These are phyloP conservation scores for Alternaria sp. DNA, from an alignment of 2,329 filamentous ascomycete species.

Conservation along the genomic window DNA sequence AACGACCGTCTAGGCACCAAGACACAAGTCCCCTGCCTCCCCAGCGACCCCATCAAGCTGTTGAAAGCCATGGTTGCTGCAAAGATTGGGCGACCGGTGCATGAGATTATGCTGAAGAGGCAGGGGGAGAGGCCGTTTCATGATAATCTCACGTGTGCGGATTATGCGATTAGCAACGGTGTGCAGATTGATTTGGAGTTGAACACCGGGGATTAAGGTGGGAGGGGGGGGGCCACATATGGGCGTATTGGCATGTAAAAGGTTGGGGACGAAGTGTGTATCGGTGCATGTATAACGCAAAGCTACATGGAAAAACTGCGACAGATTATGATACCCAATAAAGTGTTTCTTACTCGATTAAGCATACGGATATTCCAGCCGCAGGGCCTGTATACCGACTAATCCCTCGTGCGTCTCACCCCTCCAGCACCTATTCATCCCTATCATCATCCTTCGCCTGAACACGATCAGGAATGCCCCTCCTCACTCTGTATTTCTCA, in stretches of 20 bases:
- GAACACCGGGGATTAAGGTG: conserved; percentile 46
- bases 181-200: conserved; percentile 66
- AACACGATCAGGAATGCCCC: conserved; percentile 50
- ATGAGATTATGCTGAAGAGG: conserved; percentile 90
- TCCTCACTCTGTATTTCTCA: conserved; percentile 64
- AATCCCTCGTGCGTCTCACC: not conserved
- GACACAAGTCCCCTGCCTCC: conserved; percentile 87
- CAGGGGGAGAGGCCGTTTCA: conserved; percentile 95
- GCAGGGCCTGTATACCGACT: not conserved
- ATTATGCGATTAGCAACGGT: conserved; percentile 94
- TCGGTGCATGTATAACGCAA: not conserved
- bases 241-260: not conserved
- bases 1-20: conserved; percentile 98
- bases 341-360: not conserved
- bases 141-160: conserved; percentile 84
- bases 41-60: conserved; percentile 81
- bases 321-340: conserved; percentile 8
- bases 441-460: conserved; percentile 36
- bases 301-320: not conserved
- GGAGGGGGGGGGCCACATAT: not conserved
- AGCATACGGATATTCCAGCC: not conserved
- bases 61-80: conserved; percentile 94
- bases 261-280: not conserved
- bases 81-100: conserved; percentile 85
- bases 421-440: conserved; percentile 34